Evolutionary conservation across 108 stramenopile genomes (phyloP), one percentile per base, ranked within the genome.

Genomic region (Seminavis robusta): DNA sequence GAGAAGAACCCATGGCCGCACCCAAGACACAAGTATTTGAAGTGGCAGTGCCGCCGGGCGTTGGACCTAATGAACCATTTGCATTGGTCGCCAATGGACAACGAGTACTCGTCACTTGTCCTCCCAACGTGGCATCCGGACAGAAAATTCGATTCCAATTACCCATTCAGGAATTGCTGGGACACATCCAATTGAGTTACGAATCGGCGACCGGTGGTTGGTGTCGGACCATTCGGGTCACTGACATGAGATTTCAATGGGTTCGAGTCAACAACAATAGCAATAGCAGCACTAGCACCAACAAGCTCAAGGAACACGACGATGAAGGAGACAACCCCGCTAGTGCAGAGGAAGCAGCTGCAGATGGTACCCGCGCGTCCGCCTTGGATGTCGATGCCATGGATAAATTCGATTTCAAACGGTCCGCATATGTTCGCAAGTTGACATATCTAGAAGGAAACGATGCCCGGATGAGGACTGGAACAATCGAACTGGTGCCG

Each of bases 171-270:
- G 63, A 69, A 58, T 58, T 60, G 10, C 61, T 61, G 15, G 49
- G 61, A 2, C 57, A 63, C 15, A 81, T 73, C 47, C 26, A 71
- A 48, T 21, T 95, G n/a, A 64, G 65, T 8, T 88, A 93, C 48
- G 81, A 88, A 45, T 67, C 69, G 31, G 85, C 79, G 19, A 81
- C 80, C 50, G 83, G 82, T 36, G 92, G 92, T 13, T 96, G 95
- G 95, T 70, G 65, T 2, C 67, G 95, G 16, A 86, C 90, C 16
- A 65, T 94, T 13, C 84, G 88, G 4, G 88, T 87, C 7, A 78
- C 56, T 0, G 95, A 96, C 45, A 61, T 90, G 67, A 96, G 89
- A 56, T 92, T 96, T 64, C 88, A 92, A 67, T 96, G 95, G 95
- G 76, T 92, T 0, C 73, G 84, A 15, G 79, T 77, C 44, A 60